Evolutionary conservation across 768 basidiomycete genomes (phyloP).

Genomic region (Mrakia blollopis): DNA sequence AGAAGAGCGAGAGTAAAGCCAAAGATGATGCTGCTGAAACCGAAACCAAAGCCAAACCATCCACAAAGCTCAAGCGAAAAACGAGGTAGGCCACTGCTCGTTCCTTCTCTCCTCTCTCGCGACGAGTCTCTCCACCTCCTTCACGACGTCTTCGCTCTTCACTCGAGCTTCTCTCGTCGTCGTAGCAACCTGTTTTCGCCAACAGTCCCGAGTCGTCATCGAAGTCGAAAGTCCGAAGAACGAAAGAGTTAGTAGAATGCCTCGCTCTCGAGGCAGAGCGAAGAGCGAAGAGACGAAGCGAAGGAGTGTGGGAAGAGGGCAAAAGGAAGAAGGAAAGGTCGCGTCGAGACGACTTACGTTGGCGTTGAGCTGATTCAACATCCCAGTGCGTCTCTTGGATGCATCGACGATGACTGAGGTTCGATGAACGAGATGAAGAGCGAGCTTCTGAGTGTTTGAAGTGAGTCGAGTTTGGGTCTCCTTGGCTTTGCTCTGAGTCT

Average conservation of each 20-base stretch:
- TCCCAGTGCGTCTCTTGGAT: neutral
- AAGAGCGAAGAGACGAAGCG: neutral
- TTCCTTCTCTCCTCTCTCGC: neutral
- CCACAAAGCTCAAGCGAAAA: neutral
- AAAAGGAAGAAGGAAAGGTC: neutral
- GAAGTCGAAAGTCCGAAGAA: neutral
- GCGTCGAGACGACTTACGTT: conserved; percentile 10
- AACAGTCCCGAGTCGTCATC: neutral
- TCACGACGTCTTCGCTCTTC: neutral
- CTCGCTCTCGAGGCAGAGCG: no score
- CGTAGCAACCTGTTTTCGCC: neutral
- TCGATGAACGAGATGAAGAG: neutral
- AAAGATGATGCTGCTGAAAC: no score
- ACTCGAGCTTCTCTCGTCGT: neutral
- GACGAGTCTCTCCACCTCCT: neutral
- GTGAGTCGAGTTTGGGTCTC: neutral
- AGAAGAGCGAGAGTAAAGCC: no score
- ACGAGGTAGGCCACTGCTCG: neutral
- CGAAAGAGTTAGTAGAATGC: neutral
- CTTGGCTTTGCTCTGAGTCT: conserved; percentile 4
- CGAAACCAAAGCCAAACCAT: no score
- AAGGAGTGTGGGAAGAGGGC: neutral
- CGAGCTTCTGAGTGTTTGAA: neutral
- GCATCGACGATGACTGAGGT: neutral
- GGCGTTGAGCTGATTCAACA: neutral